Conservation (phyloP, 2,329 filamentous ascomycete species). For the Ceratocystis diversiconidia region DNA sequence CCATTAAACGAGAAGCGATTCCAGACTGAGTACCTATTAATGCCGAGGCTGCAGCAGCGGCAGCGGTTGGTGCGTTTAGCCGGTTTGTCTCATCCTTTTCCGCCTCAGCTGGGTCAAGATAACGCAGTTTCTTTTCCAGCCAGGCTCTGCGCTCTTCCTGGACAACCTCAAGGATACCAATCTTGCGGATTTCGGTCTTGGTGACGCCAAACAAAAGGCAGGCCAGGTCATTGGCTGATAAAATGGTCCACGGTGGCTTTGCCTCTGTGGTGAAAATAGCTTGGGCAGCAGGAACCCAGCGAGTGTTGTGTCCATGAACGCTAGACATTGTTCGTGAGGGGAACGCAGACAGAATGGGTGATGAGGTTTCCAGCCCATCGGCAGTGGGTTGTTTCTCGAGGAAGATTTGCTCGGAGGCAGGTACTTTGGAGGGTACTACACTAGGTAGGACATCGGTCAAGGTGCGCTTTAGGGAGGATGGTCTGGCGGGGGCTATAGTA, state of each 20-base stretch:
- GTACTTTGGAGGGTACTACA: slow-evolving; percentile 6
- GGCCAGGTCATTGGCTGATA: slow-evolving; percentile 89
- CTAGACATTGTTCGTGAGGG: slow-evolving; percentile 26
- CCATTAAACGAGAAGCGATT: slow-evolving; percentile 76
- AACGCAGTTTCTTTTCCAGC: slow-evolving; percentile 71
- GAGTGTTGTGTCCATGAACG: slow-evolving; percentile 76
- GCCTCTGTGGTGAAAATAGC: slow-evolving; percentile 96
- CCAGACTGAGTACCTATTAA: slow-evolving; percentile 57
- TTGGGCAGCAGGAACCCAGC: slow-evolving; percentile 82
- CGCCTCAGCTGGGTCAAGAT: slow-evolving; percentile 39
- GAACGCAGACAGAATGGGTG: slow-evolving; percentile 10
- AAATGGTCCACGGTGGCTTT: slow-evolving; percentile 82
- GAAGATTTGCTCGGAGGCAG: slow-evolving; percentile 7
- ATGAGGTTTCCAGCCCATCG: background rate
- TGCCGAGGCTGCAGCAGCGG: slow-evolving; percentile 31
- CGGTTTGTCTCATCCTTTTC: slow-evolving; percentile 25
- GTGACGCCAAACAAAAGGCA: slow-evolving; percentile 64
- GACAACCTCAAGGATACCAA: slow-evolving; percentile 91
- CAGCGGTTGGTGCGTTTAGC: slow-evolving; percentile 25
- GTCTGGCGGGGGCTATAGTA: background rate
- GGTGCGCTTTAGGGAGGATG: slow-evolving; percentile 12
- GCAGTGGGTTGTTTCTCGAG: background rate
- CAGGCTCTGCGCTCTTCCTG: slow-evolving; percentile 77
- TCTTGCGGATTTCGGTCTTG: slow-evolving; percentile 50
- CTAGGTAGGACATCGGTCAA: slow-evolving; percentile 12